Evolutionary conservation across 1,284 basidiomycete genomes (phyloP), one percentile per base, ranked within the genome.

Genomic region (Apiotrichum veenhuisii): DNA sequence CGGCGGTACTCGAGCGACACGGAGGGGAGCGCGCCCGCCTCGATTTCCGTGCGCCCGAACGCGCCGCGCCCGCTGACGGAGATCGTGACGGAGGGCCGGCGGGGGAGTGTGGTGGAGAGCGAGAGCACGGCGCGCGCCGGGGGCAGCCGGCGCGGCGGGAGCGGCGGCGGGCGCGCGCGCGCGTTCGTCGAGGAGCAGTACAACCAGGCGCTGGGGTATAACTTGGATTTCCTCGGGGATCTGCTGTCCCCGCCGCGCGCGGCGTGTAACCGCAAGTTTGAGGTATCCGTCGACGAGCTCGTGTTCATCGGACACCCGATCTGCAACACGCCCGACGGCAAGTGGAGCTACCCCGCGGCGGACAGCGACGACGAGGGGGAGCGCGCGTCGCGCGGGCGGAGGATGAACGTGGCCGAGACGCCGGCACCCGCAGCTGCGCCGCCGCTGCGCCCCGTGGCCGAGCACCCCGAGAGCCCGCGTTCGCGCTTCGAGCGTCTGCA

Each of bases 301-400:
- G 89, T 86, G 2, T 98, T 98, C 71, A 82, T 98, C 40, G 95
- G 95, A 0, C 94, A 98, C 74, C 95, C 95, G 0, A 91, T 98
- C 1, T 88, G 87, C 66, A 83, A 85, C 12, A 86, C 87, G 34
- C 68, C 80, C n/a, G 86, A 88, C 64, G 88, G 86, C 0, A 77
- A 74, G 8, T 91, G 89, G 89, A 64, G 64, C 37, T 70, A 58
- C 52, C 70, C 68, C 7, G 51, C 59, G 0, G 61, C 62, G 10
- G 67, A 66, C 18, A 64, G 65, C 12, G 55, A 57, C 33, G 62
- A 69, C 27, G 57, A 61, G 43, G 57, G 59, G 11, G 57, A 62
- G 14, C 11, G 42, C 53, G 27, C 50, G 55, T 25, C 59, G 5
- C 50, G 57, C 5, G 60, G 59, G 1, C 36, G 60, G 46, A 14